Conservation (phyloP, 2,329 filamentous ascomycete species). For the Colletotrichum sp. region DNA sequence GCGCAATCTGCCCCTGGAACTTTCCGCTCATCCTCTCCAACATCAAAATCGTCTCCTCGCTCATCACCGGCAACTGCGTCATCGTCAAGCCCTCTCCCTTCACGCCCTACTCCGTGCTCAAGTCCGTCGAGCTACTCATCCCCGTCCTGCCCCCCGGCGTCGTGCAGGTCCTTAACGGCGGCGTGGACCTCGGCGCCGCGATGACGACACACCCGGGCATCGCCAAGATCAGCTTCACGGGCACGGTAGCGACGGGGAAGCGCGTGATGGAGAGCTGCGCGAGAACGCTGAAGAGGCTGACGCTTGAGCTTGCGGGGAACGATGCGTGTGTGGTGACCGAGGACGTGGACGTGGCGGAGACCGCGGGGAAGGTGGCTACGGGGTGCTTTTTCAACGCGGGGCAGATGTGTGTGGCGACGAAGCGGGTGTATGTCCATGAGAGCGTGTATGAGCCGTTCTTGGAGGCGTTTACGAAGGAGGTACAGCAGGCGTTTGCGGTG, state of each 20-base stretch:
- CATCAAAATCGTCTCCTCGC: slow-evolving; percentile 54
- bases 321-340: slow-evolving; percentile 58
- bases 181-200: slow-evolving; percentile 56
- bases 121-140: slow-evolving; percentile 55
- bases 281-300: slow-evolving; percentile 57
- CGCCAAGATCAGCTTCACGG: slow-evolving; percentile 64
- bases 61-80: slow-evolving; percentile 58
- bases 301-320: slow-evolving; percentile 61
- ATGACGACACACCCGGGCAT: slow-evolving; percentile 60
- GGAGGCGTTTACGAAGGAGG: slow-evolving; percentile 32
- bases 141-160: slow-evolving; percentile 59
- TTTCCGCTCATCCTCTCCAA: slow-evolving; percentile 53
- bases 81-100: slow-evolving; percentile 58
- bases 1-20: slow-evolving; percentile 67
- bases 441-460: slow-evolving; percentile 62
- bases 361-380: slow-evolving; percentile 45
- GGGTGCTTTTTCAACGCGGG: slow-evolving; percentile 58
- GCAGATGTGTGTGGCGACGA: slow-evolving; percentile 61
- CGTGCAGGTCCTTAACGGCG: slow-evolving; percentile 59
- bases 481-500: neutral
- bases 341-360: slow-evolving; percentile 53
- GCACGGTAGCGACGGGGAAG: slow-evolving; percentile 56
- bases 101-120: slow-evolving; percentile 57
- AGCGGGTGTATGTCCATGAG: slow-evolving; percentile 67
- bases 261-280: slow-evolving; percentile 54